Evolutionary conservation across 768 basidiomycete species (phyloP).

Genomic region (Lactifluus subvellereus): DNA sequence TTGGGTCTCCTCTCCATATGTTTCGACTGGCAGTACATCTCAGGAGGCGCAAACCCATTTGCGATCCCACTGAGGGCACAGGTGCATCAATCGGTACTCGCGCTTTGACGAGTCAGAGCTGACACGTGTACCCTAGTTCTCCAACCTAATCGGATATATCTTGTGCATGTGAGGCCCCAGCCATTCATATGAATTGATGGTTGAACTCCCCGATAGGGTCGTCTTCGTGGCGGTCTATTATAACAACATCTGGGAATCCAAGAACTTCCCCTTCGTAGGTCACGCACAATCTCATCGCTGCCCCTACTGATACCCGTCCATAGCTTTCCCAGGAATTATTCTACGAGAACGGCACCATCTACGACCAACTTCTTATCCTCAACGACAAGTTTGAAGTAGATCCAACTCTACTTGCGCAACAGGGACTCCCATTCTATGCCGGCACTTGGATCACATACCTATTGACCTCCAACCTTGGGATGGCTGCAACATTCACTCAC

Average conservation of each 20-base stretch:
- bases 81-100: not conserved
- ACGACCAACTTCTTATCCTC: constrained; percentile 28
- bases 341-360: constrained; percentile 27
- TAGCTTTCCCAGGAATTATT: constrained; percentile 28
- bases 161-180: constrained; percentile 42
- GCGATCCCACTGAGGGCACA: constrained; percentile 50
- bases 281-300: not conserved
- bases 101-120: not conserved
- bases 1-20: constrained; percentile 28
- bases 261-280: constrained; percentile 21
- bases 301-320: not conserved
- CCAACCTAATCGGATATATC: constrained; percentile 43
- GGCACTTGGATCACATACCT: constrained; percentile 44
- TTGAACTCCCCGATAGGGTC: constrained; percentile 16
- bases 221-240: constrained; percentile 29
- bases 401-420: constrained; percentile 35
- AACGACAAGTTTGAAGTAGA: constrained; percentile 42
- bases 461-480: constrained; percentile 41
- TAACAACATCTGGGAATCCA: constrained; percentile 28
- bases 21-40: constrained; percentile 30
- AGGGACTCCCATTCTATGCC: constrained; percentile 44
- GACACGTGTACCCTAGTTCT: constrained; percentile 31
- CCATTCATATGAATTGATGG: not conserved
- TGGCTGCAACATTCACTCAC: constrained; percentile 46
- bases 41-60: constrained; percentile 39